Evolutionary conservation across 768 basidiomycete genomes (phyloP), one percentile per base, ranked within the genome.

Genomic region (Xerocomellus dryophilus): DNA sequence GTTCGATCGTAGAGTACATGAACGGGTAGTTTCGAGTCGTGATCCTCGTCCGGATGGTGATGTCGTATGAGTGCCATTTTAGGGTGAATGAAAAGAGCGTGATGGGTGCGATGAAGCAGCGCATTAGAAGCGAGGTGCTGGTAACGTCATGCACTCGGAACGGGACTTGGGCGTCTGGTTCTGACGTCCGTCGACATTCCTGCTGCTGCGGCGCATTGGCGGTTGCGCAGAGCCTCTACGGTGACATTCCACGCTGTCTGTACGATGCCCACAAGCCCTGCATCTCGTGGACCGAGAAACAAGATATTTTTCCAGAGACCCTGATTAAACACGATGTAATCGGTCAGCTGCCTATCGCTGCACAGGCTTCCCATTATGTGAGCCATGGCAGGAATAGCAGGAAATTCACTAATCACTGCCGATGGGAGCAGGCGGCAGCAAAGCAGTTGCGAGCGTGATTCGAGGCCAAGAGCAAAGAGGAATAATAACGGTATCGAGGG

Each of bases 171-270:
- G 21, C 49, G 51, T 21, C 27, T 36, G 29, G 21, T 10, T 43
- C 35, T 54, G 44, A 59, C 57, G 41, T 59, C 58, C 14, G 60
- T 58, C 25, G 68, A 45, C 38, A 32, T 20, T 7, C 59, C 55
- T 35, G 44, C 52, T 2, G 43, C 51, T 27, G 51, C 57, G 20
- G 39, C 46, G 2, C 48, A 66, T 53, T 64, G 65, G 47, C 69
- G 66, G 42, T 65, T 62, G 21, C 71, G 69, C 20, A 70, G 71
- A n/a, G 84, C 82, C 58, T 90, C 87, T 17, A 84, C 81, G 9
- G 90, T 81, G 40, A 86, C 84, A 43, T 82, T 87, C 88, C 89
- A 93, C 41, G 83, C 81, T 20, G 76, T 83, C 60, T 76, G 76
- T 23, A 77, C 80, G 42, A 82, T 66, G 58, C 78, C 74, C 47